phyloP scores from a whole-genome alignment of 169 alveolate genomes.

The Miamiensis avidus region DNA sequence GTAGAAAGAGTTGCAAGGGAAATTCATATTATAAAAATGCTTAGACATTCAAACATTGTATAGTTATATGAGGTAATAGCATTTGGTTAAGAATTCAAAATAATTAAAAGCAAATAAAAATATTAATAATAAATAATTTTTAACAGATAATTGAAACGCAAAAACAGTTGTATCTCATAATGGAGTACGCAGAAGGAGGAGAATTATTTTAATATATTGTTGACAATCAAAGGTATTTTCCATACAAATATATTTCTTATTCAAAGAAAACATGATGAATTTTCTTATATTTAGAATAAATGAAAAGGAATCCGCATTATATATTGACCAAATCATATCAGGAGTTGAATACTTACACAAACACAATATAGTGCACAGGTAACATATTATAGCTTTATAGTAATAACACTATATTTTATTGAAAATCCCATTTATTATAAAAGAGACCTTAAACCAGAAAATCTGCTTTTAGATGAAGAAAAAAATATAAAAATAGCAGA shows the following conservation, averaged over 20 bases:
- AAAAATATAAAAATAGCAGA: slow-evolving; percentile 69
- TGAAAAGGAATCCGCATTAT: slow-evolving; percentile 71
- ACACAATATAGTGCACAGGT: slow-evolving; percentile 64
- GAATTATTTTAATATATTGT: slow-evolving; percentile 91
- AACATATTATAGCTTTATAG: not conserved
- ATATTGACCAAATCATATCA: slow-evolving; percentile 59
- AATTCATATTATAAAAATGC: slow-evolving; percentile 66
- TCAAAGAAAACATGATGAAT: slow-evolving; percentile 78
- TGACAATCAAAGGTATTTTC: slow-evolving; percentile 42
- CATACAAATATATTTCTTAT: not conserved
- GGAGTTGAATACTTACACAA: slow-evolving; percentile 75
- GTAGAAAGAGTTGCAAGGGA: slow-evolving; percentile 78
- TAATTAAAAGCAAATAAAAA: not conserved
- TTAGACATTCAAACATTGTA: slow-evolving; percentile 76
- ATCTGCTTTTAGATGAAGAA: slow-evolving; percentile 63
- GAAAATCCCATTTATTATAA: not conserved
- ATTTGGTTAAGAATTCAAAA: not conserved
- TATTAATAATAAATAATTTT: slow-evolving; percentile 65
- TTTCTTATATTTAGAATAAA: slow-evolving; percentile 60
- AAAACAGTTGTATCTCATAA: slow-evolving; percentile 81
- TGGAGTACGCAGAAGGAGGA: slow-evolving; percentile 91
- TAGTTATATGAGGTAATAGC: slow-evolving; percentile 61
- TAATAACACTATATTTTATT: not conserved
- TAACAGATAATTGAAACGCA: slow-evolving; percentile 87
- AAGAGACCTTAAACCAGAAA: slow-evolving; percentile 78